phyloP scores from a whole-genome alignment of 2,329 filamentous ascomycete species.

The Corinectria fuckeliana region DNA sequence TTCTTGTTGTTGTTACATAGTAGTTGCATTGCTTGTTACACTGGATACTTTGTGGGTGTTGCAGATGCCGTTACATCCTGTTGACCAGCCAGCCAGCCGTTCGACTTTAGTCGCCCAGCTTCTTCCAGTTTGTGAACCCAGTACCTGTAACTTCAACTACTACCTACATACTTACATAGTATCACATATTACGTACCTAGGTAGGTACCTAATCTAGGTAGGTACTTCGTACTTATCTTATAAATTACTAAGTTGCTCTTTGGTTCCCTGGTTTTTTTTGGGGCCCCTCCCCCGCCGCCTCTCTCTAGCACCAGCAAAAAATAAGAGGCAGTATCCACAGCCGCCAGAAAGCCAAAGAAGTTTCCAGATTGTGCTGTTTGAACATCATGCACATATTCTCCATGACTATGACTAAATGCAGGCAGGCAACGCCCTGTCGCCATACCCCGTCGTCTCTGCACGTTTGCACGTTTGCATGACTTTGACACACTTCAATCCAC shows the following conservation, averaged over 20 bases:
- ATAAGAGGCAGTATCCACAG: neutral
- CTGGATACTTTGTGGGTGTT: too few relatives aligned
- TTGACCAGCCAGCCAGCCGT: too few relatives aligned
- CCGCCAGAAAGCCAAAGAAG: constrained; percentile 28
- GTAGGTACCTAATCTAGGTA: too few relatives aligned
- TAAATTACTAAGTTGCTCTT: neutral
- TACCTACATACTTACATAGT: too few relatives aligned
- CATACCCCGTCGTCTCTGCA: neutral
- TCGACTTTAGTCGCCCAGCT: too few relatives aligned
- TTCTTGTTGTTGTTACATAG: too few relatives aligned
- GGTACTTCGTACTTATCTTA: too few relatives aligned
- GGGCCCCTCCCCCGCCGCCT: constrained; percentile 20
- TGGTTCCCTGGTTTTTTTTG: neutral
- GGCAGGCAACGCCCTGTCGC: neutral
- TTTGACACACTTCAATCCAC: constrained; percentile 35
- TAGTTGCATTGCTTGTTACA: too few relatives aligned
- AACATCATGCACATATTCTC: constrained; percentile 1
- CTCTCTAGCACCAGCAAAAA: neutral
- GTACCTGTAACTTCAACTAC: too few relatives aligned
- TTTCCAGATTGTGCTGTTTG: constrained; percentile 23
- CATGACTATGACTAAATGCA: constrained; percentile 33
- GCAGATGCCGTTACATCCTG: too few relatives aligned
- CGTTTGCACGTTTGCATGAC: constrained; percentile 34
- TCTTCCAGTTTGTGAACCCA: too few relatives aligned
- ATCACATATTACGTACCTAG: too few relatives aligned